phyloP scores from a whole-genome alignment of 805 yeast species.

The Yarrowia deformans region DNA sequence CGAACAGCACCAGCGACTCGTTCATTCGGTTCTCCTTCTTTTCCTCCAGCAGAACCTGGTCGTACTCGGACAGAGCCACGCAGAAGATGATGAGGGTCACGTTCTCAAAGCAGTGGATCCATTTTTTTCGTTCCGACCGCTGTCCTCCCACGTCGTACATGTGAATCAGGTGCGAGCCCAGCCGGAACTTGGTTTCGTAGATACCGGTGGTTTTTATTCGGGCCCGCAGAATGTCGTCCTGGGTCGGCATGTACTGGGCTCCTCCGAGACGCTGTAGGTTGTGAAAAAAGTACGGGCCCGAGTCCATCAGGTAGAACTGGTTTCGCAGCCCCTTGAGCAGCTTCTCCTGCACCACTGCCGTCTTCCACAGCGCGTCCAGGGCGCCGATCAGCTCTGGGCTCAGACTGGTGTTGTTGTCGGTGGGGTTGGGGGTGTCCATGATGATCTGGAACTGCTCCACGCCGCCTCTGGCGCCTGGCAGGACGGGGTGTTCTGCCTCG shows the following conservation, averaged over 20 bases:
- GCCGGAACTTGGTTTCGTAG: constrained; percentile 77
- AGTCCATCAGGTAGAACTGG: constrained; percentile 83
- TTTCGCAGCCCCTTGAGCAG: constrained; percentile 60
- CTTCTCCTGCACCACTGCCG: constrained; percentile 65
- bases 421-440: constrained; percentile 25
- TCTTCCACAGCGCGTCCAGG: constrained; percentile 61
- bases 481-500: neutral
- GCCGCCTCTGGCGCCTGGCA: neutral
- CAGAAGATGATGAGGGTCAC: constrained; percentile 90
- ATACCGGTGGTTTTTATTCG: constrained; percentile 94
- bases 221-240: constrained; percentile 81
- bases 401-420: constrained; percentile 54
- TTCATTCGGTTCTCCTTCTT: constrained; percentile 72
- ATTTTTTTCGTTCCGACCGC: constrained; percentile 91
- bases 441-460: constrained; percentile 41
- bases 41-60: constrained; percentile 82
- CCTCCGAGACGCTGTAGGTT: constrained; percentile 67
- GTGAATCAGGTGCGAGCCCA: constrained; percentile 71
- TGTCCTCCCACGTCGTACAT: constrained; percentile 94
- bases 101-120: constrained; percentile 97
- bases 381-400: constrained; percentile 59
- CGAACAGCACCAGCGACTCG: constrained; percentile 83
- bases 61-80: constrained; percentile 90
- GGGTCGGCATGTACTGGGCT: constrained; percentile 71
- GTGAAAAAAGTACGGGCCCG: constrained; percentile 73